Conservation (phyloP, 2,329 filamentous ascomycete genomes). For the Xylariales sp. region DNA sequence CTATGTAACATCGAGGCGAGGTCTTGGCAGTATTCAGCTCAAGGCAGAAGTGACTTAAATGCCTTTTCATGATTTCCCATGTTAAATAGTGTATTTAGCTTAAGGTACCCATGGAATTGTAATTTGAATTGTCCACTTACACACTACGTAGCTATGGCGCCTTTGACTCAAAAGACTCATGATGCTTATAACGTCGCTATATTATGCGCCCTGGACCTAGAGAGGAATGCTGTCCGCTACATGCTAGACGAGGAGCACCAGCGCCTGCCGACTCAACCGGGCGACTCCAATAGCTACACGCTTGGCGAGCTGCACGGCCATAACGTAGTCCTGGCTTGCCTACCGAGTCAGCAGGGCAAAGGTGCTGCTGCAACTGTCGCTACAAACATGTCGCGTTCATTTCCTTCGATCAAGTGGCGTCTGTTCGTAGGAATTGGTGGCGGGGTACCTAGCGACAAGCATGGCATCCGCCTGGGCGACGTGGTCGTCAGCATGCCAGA, state of each 20-base stretch:
- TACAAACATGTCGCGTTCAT: conserved; percentile 36
- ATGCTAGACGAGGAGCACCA: conserved; percentile 22
- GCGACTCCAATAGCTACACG: conserved; percentile 21
- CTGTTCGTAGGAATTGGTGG: conserved; percentile 26
- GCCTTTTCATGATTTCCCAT: no score
- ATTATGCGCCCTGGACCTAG: conserved; percentile 21
- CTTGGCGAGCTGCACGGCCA: conserved; percentile 17
- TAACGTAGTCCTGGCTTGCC: conserved; percentile 11
- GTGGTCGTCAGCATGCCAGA: conserved; percentile 24
- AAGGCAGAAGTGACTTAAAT: no score
- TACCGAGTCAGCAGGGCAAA: conserved; percentile 18
- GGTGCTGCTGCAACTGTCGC: conserved; percentile 23
- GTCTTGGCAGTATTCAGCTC: no score
- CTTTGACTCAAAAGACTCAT: not conserved
- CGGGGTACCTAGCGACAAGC: conserved; percentile 13
- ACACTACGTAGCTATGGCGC: not conserved
- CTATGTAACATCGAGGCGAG: no score
- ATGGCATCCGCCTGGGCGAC: conserved; percentile 27
- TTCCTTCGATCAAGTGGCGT: conserved; percentile 22
- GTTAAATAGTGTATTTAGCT: not conserved
- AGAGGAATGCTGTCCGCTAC: conserved; percentile 21
- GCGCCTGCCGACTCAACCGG: not conserved
- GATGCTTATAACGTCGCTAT: conserved; percentile 18
- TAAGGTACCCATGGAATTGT: not conserved
- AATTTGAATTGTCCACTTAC: not conserved